Conservation (phyloP, 1,284 basidiomycete species). For the Cryptococcus depauperatus region DNA sequence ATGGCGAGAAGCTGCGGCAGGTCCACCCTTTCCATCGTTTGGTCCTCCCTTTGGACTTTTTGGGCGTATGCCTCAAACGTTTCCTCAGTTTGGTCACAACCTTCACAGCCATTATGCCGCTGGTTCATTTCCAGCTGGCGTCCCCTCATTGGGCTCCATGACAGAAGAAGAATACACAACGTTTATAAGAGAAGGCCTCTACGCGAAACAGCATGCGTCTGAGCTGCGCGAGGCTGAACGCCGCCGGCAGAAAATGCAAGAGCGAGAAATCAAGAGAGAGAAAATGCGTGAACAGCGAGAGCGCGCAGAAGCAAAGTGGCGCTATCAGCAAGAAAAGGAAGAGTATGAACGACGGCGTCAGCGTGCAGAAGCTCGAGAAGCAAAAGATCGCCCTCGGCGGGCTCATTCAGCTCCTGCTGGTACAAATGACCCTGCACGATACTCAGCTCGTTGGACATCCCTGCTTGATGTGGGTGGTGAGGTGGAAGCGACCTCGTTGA, state of each 20-base stretch:
- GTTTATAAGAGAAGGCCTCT: conserved; percentile 25
- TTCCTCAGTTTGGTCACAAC: neutral
- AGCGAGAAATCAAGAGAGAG: conserved; percentile 12
- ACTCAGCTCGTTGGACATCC: conserved; percentile 10
- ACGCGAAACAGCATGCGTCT: conserved; percentile 9
- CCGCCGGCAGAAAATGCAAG: conserved; percentile 5
- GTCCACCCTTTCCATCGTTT: neutral
- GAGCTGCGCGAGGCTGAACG: conserved; percentile 16
- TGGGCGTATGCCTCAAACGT: too few species aligned
- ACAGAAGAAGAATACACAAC: conserved; percentile 21
- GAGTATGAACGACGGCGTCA: conserved; percentile 6
- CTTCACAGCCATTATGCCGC: conserved; percentile 3
- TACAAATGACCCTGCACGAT: conserved; percentile 3
- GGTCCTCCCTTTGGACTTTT: neutral
- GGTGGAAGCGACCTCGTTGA: conserved; percentile 26
- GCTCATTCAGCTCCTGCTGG: neutral
- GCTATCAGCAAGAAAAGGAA: conserved; percentile 8
- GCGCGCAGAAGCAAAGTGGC: conserved; percentile 10
- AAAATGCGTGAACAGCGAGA: conserved; percentile 6
- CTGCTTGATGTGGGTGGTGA: conserved; percentile 7
- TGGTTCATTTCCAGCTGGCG: conserved; percentile 10
- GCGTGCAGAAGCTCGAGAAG: conserved; percentile 2
- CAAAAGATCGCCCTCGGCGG: conserved; percentile 9
- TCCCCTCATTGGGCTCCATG: conserved; percentile 24
- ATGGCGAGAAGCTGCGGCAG: conserved; percentile 4